phyloP scores from a whole-genome alignment of 1,284 basidiomycete species.

The Crepidotus sp. region DNA sequence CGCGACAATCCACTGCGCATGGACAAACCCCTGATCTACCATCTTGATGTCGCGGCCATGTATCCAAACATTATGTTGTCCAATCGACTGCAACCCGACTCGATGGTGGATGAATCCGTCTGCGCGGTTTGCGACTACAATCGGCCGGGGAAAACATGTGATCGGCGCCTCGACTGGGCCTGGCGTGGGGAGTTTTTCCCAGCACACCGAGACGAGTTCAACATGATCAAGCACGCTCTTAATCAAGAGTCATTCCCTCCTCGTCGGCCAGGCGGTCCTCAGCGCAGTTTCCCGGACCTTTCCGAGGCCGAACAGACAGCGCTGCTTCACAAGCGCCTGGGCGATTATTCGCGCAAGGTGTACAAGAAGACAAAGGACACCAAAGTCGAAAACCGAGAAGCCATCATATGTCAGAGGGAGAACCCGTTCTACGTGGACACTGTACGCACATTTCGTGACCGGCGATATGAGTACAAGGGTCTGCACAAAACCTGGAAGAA shows the following conservation, averaged over 20 bases:
- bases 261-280: constrained; percentile 63
- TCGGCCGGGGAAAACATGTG: constrained; percentile 91
- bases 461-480: constrained; percentile 99
- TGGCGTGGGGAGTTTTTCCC: constrained; percentile 99
- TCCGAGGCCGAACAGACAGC: constrained; percentile 84
- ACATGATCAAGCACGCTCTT: constrained; percentile 97
- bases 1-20: constrained; percentile 85
- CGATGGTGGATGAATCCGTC: constrained; percentile 92
- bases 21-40: constrained; percentile 96
- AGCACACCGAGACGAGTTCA: constrained; percentile 94
- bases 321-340: constrained; percentile 91
- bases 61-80: constrained; percentile 99
- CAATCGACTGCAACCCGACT: constrained; percentile 97
- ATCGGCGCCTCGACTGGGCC: constrained; percentile 93
- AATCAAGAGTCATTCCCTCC: constrained; percentile 93
- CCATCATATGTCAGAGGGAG: constrained; percentile 96
- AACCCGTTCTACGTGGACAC: constrained; percentile 99
- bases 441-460: constrained; percentile 93
- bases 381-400: constrained; percentile 87
- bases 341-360: constrained; percentile 97
- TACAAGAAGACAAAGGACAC: constrained; percentile 99
- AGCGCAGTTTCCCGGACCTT: constrained; percentile 81
- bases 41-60: constrained; percentile 99
- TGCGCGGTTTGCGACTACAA: constrained; percentile 99
- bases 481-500: constrained; percentile 99